Evolutionary conservation across 805 yeast species (phyloP), one percentile per base, ranked within the genome.

Genomic region (Yamadazyma olivae): DNA sequence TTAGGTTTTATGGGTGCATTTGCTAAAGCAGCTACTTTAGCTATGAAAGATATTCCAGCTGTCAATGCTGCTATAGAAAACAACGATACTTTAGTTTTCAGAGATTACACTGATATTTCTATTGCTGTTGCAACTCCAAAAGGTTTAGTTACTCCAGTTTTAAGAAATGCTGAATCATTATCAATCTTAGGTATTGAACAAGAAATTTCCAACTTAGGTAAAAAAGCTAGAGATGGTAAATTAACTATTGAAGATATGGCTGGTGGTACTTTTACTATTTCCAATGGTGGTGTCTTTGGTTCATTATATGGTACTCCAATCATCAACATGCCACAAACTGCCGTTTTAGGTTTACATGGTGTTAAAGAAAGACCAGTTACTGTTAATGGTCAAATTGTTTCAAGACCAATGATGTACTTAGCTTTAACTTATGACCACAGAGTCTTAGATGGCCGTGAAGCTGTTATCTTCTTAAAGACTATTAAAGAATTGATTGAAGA

Each of bases 341-440:
- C 98, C 30, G 99, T 93, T 17, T 77, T 93, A 53, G 99, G 99
- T 53, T 78, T 93, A 59, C 99, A 93, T 57, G 98, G 97, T 67
- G 84, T 87, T 52, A 93, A 93, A 74, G 91, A 93, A 66, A 89
- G 98, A 75, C 93, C 98, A 30, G 96, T 93, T 42, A 91, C 91
- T 41, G 89, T 93, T 41, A 83, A 93, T 53, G 99, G 99, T 38
- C 90, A 91, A 75, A 77, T 93, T 52, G 99, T 86, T 50, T 77
- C 91, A 30, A 85, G 98, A 75, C 99, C 99, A 63, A 91, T 93
- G 98, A 93, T 93, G 99, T 93, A 93, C 78, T 71, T 93, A 56
- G 99, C 99, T 36, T 82, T 93, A 65, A 91, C 99, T 40, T 93
- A 93, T 66, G 99, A 93, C 63, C 99, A 93, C 74, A 84, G 99